phyloP scores from a whole-genome alignment of 352 stramenopile genomes.

The Globisporangium irregulare region DNA sequence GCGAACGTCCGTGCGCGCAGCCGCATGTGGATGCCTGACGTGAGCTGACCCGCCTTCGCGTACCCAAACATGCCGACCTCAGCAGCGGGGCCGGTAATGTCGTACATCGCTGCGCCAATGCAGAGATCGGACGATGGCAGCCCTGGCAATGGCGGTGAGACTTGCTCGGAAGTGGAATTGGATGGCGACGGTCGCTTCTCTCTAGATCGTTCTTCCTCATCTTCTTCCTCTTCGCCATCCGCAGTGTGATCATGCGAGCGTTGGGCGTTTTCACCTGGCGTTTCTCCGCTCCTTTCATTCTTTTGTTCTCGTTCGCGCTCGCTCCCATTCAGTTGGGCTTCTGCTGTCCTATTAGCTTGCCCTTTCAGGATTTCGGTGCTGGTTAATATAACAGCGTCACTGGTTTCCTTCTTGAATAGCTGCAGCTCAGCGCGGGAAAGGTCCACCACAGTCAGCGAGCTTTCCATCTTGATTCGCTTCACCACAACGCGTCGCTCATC shows the following conservation, averaged over 20 bases:
- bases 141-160: neutral
- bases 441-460: neutral
- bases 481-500: neutral
- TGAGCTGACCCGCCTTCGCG: conserved; percentile 72
- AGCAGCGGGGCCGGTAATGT: conserved; percentile 80
- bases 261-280: neutral
- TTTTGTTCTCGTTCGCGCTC: neutral
- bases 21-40: conserved; percentile 84
- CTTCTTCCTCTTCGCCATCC: neutral
- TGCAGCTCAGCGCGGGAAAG: neutral
- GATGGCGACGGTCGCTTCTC: neutral
- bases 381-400: neutral
- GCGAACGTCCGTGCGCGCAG: conserved; percentile 80
- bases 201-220: neutral
- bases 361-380: neutral
- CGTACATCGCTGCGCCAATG: conserved; percentile 78
- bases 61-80: conserved; percentile 90
- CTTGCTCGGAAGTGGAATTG: neutral
- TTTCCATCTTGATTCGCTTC: conserved; percentile 1
- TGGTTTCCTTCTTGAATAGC: neutral
- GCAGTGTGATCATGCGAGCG: neutral
- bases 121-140: conserved; percentile 25
- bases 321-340: neutral
- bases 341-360: neutral
- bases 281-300: neutral